phyloP scores from a whole-genome alignment of 202 grass and related monocot species.

The Saccharum hybrid region DNA sequence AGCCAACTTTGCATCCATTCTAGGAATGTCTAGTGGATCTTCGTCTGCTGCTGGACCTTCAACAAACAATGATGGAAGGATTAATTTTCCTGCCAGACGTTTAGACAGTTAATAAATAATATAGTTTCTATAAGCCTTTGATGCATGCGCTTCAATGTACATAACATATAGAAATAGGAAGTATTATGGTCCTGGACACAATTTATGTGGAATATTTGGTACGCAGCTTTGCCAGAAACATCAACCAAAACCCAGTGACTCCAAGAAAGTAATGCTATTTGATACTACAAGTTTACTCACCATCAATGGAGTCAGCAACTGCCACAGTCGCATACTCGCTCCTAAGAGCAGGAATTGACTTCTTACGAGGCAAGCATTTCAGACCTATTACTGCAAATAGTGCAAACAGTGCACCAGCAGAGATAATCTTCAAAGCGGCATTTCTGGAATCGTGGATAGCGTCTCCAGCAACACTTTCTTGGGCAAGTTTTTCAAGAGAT shows the following conservation, averaged over 20 bases:
- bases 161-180: neutral
- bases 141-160: neutral
- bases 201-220: constrained; percentile 4
- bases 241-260: constrained; percentile 15
- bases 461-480: constrained; percentile 44
- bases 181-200: neutral
- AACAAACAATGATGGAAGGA: constrained; percentile 22
- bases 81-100: constrained; percentile 1
- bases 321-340: constrained; percentile 55
- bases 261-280: constrained; percentile 7
- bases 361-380: constrained; percentile 72
- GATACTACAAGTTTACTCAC: constrained; percentile 27
- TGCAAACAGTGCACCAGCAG: constrained; percentile 65
- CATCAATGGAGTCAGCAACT: constrained; percentile 54
- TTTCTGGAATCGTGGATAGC: constrained; percentile 58
- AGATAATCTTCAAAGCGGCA: constrained; percentile 64
- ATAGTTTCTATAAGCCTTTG: neutral
- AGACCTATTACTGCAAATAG: constrained; percentile 65
- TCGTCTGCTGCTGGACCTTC: constrained; percentile 51
- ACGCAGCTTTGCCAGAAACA: neutral
- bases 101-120: neutral
- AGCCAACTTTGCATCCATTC: constrained; percentile 83
- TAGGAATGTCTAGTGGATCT: constrained; percentile 52
- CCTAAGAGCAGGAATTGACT: constrained; percentile 41
- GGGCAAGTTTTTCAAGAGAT: constrained; percentile 44